Evolutionary conservation across 140 eudicot genomes (phyloP).

Genomic region (Oenanthe javanica): DNA sequence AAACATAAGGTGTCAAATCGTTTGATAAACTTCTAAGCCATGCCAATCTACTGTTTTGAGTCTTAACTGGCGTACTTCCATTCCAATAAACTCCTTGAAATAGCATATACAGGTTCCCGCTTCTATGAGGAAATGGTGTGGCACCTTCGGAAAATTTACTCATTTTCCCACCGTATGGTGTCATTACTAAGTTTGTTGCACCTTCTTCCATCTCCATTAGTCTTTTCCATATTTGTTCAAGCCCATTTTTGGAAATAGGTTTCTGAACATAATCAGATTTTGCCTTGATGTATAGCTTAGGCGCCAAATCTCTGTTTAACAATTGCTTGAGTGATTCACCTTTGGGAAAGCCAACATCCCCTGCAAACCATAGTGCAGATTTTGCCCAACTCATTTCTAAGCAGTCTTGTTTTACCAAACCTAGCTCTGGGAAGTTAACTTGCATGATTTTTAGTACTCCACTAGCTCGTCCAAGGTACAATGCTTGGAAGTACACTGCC

Average conservation of each 20-base stretch:
- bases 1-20: slow-evolving; percentile 2
- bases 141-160: not conserved
- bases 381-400: slow-evolving; percentile 10
- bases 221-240: not conserved
- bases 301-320: not conserved
- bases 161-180: not conserved
- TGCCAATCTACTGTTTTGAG: slow-evolving; percentile 6
- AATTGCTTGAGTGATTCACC: not conserved
- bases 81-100: slow-evolving; percentile 2
- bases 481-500: not conserved
- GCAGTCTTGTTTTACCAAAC: slow-evolving; percentile 1
- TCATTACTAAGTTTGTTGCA: not conserved
- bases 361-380: not conserved
- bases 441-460: not conserved
- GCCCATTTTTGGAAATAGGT: slow-evolving; percentile 2
- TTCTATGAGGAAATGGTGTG: slow-evolving; percentile 6
- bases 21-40: slow-evolving; percentile 4
- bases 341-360: not conserved
- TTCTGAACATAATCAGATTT: not conserved
- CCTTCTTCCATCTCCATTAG: not conserved
- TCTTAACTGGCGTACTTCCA: not conserved
- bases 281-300: not conserved
- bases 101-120: not conserved
- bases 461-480: slow-evolving; percentile 17
- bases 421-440: slow-evolving; percentile 5